Base-by-base conservation (phyloP, 768 basidiomycete species). In the Ramaria rubella region DNA sequence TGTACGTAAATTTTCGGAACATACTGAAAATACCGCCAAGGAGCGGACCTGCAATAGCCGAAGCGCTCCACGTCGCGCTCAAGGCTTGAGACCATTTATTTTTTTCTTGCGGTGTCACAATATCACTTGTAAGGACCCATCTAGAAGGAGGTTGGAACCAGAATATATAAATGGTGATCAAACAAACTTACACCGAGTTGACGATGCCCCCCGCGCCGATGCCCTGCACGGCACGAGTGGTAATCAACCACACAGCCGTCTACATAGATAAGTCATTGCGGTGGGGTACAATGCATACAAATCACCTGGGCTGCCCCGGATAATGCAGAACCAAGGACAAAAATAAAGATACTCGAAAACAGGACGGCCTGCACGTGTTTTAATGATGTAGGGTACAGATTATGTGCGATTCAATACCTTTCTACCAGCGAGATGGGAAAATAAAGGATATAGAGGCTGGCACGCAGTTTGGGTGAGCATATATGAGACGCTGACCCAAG, bases 191-290 rank as follows among this genome's bases (percentile, higher is more conserved):
- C 33, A 92, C 89, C 42, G 86, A 79, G 66, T 81, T 81, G 57
- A 91, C 90, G 60, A 93, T 90, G 8, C 90, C 90, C 33, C 90
- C 90, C 15, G 85, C 90, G n/a, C 90, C 90, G 58, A 89, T 75
- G 42, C 90, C 90, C 58, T 88, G 86, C 53, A 80, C 58, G 50
- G 72, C 77, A 46, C 90, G 78, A 52, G 83, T 79, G 24, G 81
- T 69, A 58, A 90, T 87, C 49, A 91, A 77, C 81, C 82, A 85
- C 55, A 72, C 68, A 49, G 80, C 75, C 44, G 62, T 66, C 73
- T 72, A 52, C 23, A 15, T 55, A 49, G 58, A 56, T 63, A 48
- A 54, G 50, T 59, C 62, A 63, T 64, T 52, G 43, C 42, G 59
- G 58, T 36, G 46, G 59, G 57, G 48, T 59, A 45, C 52, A 54